These are phyloP conservation scores for Verticillium klebahnii DNA, from an alignment of 2,329 filamentous ascomycete species.

Conservation along the genomic window DNA sequence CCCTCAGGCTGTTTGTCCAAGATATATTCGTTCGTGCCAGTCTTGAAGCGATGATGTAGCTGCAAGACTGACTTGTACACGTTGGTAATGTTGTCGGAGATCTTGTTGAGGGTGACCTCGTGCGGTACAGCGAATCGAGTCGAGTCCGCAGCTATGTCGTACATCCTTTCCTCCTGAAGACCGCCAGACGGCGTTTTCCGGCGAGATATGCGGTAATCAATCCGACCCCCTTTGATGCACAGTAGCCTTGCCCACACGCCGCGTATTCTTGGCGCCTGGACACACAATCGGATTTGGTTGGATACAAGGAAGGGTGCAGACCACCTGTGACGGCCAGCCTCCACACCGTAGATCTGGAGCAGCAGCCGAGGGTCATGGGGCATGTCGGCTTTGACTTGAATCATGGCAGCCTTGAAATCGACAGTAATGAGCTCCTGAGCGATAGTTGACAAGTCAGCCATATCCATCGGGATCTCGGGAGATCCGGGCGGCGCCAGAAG, in stretches of 20 bases:
- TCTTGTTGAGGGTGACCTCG: conserved; percentile 80
- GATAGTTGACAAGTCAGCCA: conserved; percentile 25
- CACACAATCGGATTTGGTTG: conserved; percentile 78
- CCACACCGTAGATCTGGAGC: conserved; percentile 79
- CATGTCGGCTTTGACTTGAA: conserved; percentile 87
- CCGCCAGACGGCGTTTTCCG: conserved; percentile 57
- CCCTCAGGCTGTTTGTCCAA: conserved; percentile 79
- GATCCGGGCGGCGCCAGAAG: conserved; percentile 33
- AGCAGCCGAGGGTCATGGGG: conserved; percentile 87
- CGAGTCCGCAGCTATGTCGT: conserved; percentile 81
- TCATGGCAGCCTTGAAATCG: conserved; percentile 73
- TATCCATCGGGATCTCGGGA: conserved; percentile 23
- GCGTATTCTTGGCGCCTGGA: conserved; percentile 77
- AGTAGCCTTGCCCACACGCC: conserved; percentile 82
- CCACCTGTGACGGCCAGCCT: conserved; percentile 83
- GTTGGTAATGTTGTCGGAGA: conserved; percentile 93
- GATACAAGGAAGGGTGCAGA: conserved; percentile 75
- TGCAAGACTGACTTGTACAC: conserved; percentile 83
- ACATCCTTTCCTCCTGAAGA: conserved; percentile 68
- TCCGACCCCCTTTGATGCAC: conserved; percentile 73
- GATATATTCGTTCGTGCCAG: conserved; percentile 82
- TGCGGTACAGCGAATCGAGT: conserved; percentile 86
- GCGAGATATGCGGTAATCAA: conserved; percentile 75
- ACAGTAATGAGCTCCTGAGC: conserved; percentile 68
- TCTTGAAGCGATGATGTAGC: conserved; percentile 88